Evolutionary conservation across 2,329 filamentous ascomycete genomes (phyloP), one percentile per base, ranked within the genome.

Genomic region (Verticillium tricorpus): DNA sequence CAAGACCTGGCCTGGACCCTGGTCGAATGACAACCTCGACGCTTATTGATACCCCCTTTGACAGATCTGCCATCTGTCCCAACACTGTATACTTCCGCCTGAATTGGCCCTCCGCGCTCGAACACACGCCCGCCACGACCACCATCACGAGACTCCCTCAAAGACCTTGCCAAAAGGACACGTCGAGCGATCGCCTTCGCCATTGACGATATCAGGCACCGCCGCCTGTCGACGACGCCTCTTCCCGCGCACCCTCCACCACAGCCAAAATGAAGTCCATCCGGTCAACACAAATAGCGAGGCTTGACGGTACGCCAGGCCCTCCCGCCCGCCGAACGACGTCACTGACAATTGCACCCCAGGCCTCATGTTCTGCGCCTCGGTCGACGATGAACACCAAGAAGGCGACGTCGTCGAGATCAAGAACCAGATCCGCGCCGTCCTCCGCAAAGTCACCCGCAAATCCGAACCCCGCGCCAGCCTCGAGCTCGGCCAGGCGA

Each of bases 311-410:
- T 95, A 73, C 62, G 69, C 64, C 35, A 45, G 64, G 65, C 61
- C 60, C 54, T 58, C 58, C 55, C 57, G 37, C 34, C 58, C 59
- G n/a, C 28, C 39, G 32, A 54, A 25, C 55, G 56, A 17, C 31
- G 66, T 70, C 63, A 72, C 68, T 70, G 62, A 72, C 68, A 54
- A 5, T 19, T 40, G 57, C 37, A 60, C 58, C 60, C 58, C 70
- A 97, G 93, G 94, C 84, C 86, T 98, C 67, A 93, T 96, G 84
- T 86, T 99, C 68, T 94, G 93, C 73, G 94, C 94, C 63, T 97
- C 93, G 2, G 92, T 97, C 70, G 95, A 98, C 77, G 93, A 97
- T 74, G 90, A 92, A 72, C 87, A 91, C 79, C 85, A 89, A 68
- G 90, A 94, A 73, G 79, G 86, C 67, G 85, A 92, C 71, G 87